Percentiles rank a stretch among this genome's conserved stretches.
Conservation (phyloP, 495 filamentous ascomycete genomes). For the Collariella sp. region DNA sequence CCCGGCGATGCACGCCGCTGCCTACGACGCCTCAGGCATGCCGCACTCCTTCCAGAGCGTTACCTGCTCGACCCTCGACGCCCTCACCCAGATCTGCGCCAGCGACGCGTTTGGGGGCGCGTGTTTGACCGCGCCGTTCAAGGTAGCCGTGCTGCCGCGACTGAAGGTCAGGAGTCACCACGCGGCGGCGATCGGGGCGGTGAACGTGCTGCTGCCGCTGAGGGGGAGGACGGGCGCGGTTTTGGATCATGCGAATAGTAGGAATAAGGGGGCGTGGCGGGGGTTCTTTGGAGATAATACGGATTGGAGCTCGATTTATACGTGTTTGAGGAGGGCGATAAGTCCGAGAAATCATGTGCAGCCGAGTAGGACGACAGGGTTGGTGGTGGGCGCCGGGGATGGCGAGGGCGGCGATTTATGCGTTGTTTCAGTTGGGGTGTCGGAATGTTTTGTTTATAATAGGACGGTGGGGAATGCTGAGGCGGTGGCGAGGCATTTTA, state of each 20-base stretch:
- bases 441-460: conserved; percentile 74
- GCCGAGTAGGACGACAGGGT: conserved; percentile 52
- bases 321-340: conserved; percentile 62
- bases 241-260: conserved; percentile 55
- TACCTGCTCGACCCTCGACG: conserved; percentile 53
- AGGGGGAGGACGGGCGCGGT: conserved; percentile 51
- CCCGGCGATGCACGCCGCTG: conserved; percentile 72
- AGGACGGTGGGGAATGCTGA: conserved; percentile 54
- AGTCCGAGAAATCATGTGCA: conserved; percentile 73
- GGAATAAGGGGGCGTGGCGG: conserved; percentile 53
- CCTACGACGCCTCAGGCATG: conserved; percentile 62
- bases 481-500: conserved; percentile 65
- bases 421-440: conserved; percentile 68
- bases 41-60: conserved; percentile 61
- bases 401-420: conserved; percentile 72
- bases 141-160: conserved; percentile 59
- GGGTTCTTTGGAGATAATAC: conserved; percentile 80
- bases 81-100: conserved; percentile 52
- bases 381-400: conserved; percentile 79
- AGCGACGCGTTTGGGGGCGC: conserved; percentile 65
- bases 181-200: conserved; percentile 70
- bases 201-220: conserved; percentile 74
- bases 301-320: conserved; percentile 67
- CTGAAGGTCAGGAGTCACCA: conserved; percentile 64
- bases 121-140: conserved; percentile 66